Base-by-base conservation (phyloP, 2,329 filamentous ascomycete genomes). In the Aspergillus amoenus region DNA sequence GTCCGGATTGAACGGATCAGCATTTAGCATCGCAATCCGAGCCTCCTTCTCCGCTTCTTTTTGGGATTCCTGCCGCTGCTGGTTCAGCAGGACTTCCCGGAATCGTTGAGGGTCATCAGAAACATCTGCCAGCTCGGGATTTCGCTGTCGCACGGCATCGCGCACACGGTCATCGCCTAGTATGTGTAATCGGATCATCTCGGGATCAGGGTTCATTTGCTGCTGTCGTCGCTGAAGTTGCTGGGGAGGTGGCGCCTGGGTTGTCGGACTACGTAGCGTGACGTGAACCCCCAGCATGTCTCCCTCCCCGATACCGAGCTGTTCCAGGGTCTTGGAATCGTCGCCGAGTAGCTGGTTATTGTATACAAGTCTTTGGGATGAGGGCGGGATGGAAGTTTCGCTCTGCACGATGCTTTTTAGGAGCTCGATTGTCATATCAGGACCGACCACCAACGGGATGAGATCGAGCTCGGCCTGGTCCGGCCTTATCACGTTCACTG, bases 251-350 rank as follows among this genome's bases (percentile, higher is more conserved):
- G 67, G 57, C 52, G 67, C 57, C 57, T 71, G 66, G 39, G 67
- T 72, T 41, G 64, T 67, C n/a, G 68, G 65, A 34, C 61, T 62
- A 32, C 69, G 70, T 30, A 70, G 58, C 56, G 65, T 68, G 64
- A 96, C 88, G 71, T 96, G 89, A 65, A 97, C 84, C 30, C 90
- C 91, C 63, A 99, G 80, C 90, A 99, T 93, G 70, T 97, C 94
- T 55, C 91, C 91, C 76, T 97, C 91, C 48, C 81, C 84, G 66
- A 99, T 89, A 42, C 88, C 84, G 32, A 93, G 83, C 67, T 93
- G 83, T 64, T 92, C 85, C 70, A 99, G 84, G 3, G 92, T 96
- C 73, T 92, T 89, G 57, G 83, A 76, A 67, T 93, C 88, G 75
- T 92, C 88, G 64, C 80, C 83, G 55, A 99, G 85, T 42, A 93